Base-by-base conservation (phyloP, 495 filamentous ascomycete genomes). In the Penicillium atrosanguineum region DNA sequence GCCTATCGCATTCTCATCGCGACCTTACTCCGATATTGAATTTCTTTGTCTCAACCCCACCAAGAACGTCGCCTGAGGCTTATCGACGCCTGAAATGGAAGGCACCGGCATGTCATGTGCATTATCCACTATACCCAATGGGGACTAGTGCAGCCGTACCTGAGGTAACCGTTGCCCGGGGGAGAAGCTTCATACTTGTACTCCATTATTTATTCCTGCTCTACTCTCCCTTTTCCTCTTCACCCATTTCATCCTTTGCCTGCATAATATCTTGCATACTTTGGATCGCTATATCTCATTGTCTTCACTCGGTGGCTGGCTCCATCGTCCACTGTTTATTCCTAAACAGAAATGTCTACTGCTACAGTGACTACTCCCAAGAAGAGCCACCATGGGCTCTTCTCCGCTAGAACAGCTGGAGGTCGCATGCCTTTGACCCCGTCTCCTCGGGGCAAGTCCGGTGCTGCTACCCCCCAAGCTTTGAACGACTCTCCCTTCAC, bases 371-470 rank as follows among this genome's bases (percentile, higher is more conserved):
- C 89, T 50, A 98, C 94, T 51, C 94, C 94, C 38, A 78, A 93
- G 68, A 96, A 95, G 81, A 91, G 87, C 79, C 93, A 96, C 71
- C 83, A 87, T 72, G 89, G 90, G 48, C 80, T 96, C 63, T 97
- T 98, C 78, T 93, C 89, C 52, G 83, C 87, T 58, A 90, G 89
- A 69, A 93, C 91, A 63, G 94, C 91, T 62, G 93, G 92, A 68
- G 91, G 92, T 64, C 89, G 95, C 46, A 90, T 95, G 82, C 91
- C 93, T 56, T 74, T 97, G 61, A 96, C 94, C 1, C 95, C 94
- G 12, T 97, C 94, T 4, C 95, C 94, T 39, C 84, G 87, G 46
- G 78, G 77, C 34, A 74, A 77, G 18, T 68, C 70, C 20, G 74
- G 34, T 36, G 71, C 53, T 79, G 80, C 52, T 69, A 82, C 63